Evolutionary conservation across 2,329 filamentous ascomycete species (phyloP), one percentile per base, ranked within the genome.

Genomic region (Colletotrichum navitas): DNA sequence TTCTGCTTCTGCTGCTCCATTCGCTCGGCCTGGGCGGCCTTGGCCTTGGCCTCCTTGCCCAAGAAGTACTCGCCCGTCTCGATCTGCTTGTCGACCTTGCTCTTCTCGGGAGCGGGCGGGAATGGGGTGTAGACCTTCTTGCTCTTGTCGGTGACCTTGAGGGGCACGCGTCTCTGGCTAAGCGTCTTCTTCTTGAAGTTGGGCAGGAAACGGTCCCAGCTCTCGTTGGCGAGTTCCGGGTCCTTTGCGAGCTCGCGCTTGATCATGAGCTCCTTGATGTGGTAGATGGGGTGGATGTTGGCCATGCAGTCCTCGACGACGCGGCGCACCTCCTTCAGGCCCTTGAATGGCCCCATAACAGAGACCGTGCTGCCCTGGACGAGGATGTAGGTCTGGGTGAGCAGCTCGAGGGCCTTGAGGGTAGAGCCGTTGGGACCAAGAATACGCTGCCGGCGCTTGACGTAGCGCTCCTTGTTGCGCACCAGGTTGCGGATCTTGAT

Each of bases 71-170:
- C 95, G 83, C 96, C 95, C 77, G 90, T 95, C 86, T 99, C 96
- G 85, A 99, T 97, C 88, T 99, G 95, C 82, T 94, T 84, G 83
- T 99, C 96, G 77, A 99, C 89, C 90, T 98, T 99, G 90, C 95
- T 98, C 93, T 97, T 97, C 87, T 99, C 95, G 75, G 95, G 94
- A 54, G 94, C 90, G 8, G 96, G 96, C 60, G 96, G 96, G 91
- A 99, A 99, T 12, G 96, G 95, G 75, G 97, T 99, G 86, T 98
- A 99, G 16, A 87, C 83, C 88, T 97, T 98, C 89, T 95, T 97
- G 80, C 86, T 83, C 88, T 99, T 99, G 86, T 99, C 95, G 65
- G 90, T 94, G 79, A 99, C 91, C 78, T 93, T 94, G 86, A 90
- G 89, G 0, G 96, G 97, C 76, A 91, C 90, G 76, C 90, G 89